Evolutionary conservation across 495 filamentous ascomycete genomes (phyloP).

Genomic region (Hypomontagnella submonticulosa): DNA sequence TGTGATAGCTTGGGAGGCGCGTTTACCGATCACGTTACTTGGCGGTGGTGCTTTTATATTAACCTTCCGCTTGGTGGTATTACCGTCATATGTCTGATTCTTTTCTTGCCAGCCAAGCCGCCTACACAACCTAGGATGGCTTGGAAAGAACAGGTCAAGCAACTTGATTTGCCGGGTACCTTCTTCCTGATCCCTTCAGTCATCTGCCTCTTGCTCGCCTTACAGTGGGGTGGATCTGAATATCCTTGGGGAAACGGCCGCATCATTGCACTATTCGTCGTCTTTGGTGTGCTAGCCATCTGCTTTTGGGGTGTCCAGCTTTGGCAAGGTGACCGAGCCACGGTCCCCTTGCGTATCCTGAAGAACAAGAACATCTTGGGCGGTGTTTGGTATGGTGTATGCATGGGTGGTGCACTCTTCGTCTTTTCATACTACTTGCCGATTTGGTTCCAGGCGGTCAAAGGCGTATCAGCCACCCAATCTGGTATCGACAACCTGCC

Average conservation of each 20-base stretch:
- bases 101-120: constrained; percentile 57
- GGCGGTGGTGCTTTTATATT: constrained; percentile 68
- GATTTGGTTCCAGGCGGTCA: constrained; percentile 91
- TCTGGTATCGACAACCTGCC: constrained; percentile 86
- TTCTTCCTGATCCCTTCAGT: constrained; percentile 57
- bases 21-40: constrained; percentile 70
- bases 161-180: constrained; percentile 47
- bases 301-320: constrained; percentile 21
- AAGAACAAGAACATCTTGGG: constrained; percentile 33
- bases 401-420: constrained; percentile 50
- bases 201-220: constrained; percentile 74
- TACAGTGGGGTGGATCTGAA: constrained; percentile 85
- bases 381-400: constrained; percentile 29
- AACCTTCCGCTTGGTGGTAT: constrained; percentile 70
- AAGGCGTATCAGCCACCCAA: constrained; percentile 71
- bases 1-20: constrained; percentile 64
- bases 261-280: constrained; percentile 74
- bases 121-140: constrained; percentile 38
- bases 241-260: constrained; percentile 74
- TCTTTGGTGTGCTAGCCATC: constrained; percentile 72
- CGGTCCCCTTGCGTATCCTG: constrained; percentile 21
- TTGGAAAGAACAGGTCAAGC: constrained; percentile 52
- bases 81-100: constrained; percentile 60
- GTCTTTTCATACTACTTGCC: constrained; percentile 80
- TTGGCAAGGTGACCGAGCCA: constrained; percentile 26